Base-by-base conservation (phyloP, 2,329 filamentous ascomycete genomes). In the Penicillium sumatraense region DNA sequence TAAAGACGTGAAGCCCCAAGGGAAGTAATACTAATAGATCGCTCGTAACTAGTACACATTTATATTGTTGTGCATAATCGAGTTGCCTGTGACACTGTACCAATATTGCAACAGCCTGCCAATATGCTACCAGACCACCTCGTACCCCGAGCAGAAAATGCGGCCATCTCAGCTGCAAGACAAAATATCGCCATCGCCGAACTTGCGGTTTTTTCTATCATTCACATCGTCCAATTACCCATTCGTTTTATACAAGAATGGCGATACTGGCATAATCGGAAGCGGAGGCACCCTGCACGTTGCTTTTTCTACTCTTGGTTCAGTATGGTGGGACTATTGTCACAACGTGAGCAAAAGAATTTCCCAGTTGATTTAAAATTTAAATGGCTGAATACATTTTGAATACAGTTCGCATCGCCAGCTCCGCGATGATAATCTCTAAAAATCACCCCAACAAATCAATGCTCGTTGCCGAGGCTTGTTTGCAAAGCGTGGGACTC, bases 231-330 rank as follows among this genome's bases (percentile, higher is more conserved):
- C 11, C 68, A 68, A 16, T 55, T 66, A 11, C 18, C 53, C n/a
- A 59, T 58, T 10, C 56, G 66, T 35, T 70, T 54, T 27, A 53
- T 61, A 27, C 67, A 70, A 41, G 66, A 69, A 50, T 64, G 61
- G 57, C 54, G 50, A 7, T 68, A 68, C 49, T 70, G 67, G 67
- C 66, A 69, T 36, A 65, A 69, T 40, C 50, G 26, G 10, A 68
- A 58, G 38, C 57, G 44, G 1, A 57, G 58, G 48, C 53, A 46
- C 13, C 31, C 40, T 14, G 29, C 46, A 10, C 59, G 66, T 3
- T 68, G 67, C 38, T 42, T 59, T 29, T 18, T 67, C 18, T 69
- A 69, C 47, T 66, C 64, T 21, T 68, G 68, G 65, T 67, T 52
- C 40, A 65, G 66, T 11, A 59, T 70, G 61, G 26, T 67, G 16